Evolutionary conservation across 2,329 filamentous ascomycete genomes (phyloP), one percentile per base, ranked within the genome.

Genomic region (Cercospora beticola): DNA sequence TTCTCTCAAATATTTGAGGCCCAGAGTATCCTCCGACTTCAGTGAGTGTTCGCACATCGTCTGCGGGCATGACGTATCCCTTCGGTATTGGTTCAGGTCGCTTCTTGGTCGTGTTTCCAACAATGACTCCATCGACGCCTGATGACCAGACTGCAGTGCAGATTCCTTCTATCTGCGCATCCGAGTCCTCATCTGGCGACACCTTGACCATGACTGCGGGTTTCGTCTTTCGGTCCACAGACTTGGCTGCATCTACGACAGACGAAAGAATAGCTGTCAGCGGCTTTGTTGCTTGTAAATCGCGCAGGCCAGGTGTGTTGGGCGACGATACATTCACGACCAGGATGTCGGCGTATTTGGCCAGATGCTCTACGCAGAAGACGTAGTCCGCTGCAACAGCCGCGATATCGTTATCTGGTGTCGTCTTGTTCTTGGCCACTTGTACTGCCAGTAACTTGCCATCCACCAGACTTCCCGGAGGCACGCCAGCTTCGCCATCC

Each of bases 261-360:
- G 92, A 92, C 9, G 85, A 87, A 49, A 99, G 83, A 58, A 99
- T 90, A 52, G 87, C 84, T 2, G 93, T 94, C 66, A 99, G 82
- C 0, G 94, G 94, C 72, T 91, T 93, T 0, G 90, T 87, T 2
- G 92, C 91, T 81, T 99, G 95, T 43, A 99, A 84, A 66, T 93
- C 91, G 26, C 95, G 88, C 60, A 98, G 86, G 0, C 95, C 94
- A 0, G 94, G 94, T 0, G 94, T 98, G 82, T 99, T 99, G 26
- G 95, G 95, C 74, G 92, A 96, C 76, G 93, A 97, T 61, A 99
- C 95, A 76, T 99, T 99, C 77, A 99, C 95, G 7, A 98, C 94
- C n/a, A 99, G 83, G 40, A 99, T 91, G 76, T 99, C 95, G 10
- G 95, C 93, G 78, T 97, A 99, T 62, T 86, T 90, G 4, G 91